phyloP scores from a whole-genome alignment of 208 protist genomes.

The Acanthamoeba triangularis region DNA sequence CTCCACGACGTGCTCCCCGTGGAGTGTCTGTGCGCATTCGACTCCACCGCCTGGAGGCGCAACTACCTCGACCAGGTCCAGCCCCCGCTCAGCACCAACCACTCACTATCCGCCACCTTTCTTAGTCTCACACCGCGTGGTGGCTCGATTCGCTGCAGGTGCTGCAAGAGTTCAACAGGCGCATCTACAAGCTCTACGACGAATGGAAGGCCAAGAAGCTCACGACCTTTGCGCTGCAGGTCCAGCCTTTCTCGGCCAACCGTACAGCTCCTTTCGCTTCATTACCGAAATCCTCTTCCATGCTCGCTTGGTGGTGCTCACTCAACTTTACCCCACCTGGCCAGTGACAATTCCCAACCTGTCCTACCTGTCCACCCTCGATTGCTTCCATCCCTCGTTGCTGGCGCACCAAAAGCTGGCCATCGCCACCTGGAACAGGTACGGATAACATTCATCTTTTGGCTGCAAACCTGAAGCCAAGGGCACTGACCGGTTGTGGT shows the following conservation, averaged over 20 bases:
- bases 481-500: too few species aligned
- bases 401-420: background rate
- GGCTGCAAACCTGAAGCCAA: too few species aligned
- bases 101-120: too few species aligned
- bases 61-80: background rate
- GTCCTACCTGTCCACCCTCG: background rate
- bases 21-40: slow-evolving; percentile 46
- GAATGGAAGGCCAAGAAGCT: slow-evolving; percentile 50
- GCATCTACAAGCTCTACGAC: slow-evolving; percentile 58
- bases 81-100: too few species aligned
- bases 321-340: too few species aligned
- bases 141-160: background rate
- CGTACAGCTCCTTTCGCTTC: background rate
- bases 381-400: slow-evolving; percentile 38
- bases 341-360: background rate
- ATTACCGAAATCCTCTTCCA: too few species aligned
- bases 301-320: background rate
- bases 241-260: slow-evolving; percentile 18
- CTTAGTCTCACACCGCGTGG: too few species aligned
- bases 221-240: background rate
- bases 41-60: background rate
- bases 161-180: slow-evolving; percentile 16
- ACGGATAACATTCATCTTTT: too few species aligned
- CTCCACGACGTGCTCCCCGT: background rate
- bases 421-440: slow-evolving; percentile 58